A percentile compares a stretch with the other conserved stretches of the same genome.
phyloP scores from a whole-genome alignment of 2,329 filamentous ascomycete genomes.

The Claviceps sp. region DNA sequence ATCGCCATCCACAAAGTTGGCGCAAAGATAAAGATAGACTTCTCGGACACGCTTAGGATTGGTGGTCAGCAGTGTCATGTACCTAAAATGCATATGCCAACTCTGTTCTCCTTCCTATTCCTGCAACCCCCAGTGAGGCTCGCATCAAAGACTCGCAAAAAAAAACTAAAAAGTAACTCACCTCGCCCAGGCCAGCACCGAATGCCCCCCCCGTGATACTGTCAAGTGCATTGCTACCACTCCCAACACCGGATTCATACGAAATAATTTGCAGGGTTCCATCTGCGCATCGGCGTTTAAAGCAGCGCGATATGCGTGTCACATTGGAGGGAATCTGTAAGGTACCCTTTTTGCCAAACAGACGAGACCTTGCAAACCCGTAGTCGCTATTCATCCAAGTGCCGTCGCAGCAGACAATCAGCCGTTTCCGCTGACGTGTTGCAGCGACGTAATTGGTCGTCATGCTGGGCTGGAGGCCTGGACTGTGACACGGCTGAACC shows the following conservation, averaged over 20 bases:
- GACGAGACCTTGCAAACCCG: conserved; percentile 27
- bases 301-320: conserved; percentile 44
- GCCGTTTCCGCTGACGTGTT: conserved; percentile 24
- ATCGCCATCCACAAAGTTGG: conserved; percentile 46
- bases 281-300: conserved; percentile 36
- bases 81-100: background rate
- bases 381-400: conserved; percentile 42
- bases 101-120: no score
- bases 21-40: conserved; percentile 48
- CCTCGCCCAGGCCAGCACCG: conserved; percentile 40
- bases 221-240: conserved; percentile 35
- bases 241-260: conserved; percentile 49
- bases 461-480: background rate
- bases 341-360: conserved; percentile 23
- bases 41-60: conserved; percentile 37
- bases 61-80: background rate
- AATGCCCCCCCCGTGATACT: conserved; percentile 40
- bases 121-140: no score
- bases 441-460: conserved; percentile 1
- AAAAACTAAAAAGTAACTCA: conserved; percentile 11
- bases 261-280: conserved; percentile 44
- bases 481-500: background rate
- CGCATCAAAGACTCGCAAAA: background rate
- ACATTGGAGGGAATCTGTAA: conserved; percentile 45
- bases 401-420: conserved; percentile 39